Evolutionary conservation across 108 stramenopile species (phyloP).

Genomic region (Skeletonema marinoi): DNA sequence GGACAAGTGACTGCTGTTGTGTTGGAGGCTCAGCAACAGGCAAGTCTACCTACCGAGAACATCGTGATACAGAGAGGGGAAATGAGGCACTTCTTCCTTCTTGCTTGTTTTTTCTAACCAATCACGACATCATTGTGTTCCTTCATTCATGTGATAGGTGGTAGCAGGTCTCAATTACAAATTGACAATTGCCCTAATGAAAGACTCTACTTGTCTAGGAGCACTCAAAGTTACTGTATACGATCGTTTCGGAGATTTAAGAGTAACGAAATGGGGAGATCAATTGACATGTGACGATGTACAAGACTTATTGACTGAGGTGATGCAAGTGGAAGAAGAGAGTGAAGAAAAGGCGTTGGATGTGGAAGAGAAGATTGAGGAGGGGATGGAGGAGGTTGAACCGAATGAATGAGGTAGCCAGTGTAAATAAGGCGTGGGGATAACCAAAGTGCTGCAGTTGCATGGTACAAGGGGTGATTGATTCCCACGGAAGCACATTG

Average conservation of each 20-base stretch:
- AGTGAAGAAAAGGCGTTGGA: conserved; percentile 5
- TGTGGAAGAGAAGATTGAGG: conserved; percentile 4
- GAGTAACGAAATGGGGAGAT: conserved; percentile 9
- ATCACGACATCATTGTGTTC: too few species aligned
- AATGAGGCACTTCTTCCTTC: too few species aligned
- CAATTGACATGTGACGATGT: conserved; percentile 18
- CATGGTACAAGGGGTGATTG: too few species aligned
- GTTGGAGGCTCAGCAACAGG: not conserved
- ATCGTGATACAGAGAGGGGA: too few species aligned
- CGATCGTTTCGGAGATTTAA: conserved; percentile 15
- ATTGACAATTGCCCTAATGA: conserved; percentile 8
- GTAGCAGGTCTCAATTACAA: conserved; percentile 36
- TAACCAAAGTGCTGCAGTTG: not conserved
- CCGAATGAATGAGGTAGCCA: not conserved
- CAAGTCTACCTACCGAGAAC: too few species aligned
- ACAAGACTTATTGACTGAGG: conserved; percentile 2
- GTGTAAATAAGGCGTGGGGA: not conserved
- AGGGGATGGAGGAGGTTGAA: conserved; percentile 7
- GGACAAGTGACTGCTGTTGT: not conserved
- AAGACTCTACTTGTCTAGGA: conserved; percentile 10
- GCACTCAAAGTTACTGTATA: conserved; percentile 24
- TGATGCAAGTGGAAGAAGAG: not conserved
- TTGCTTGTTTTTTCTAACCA: too few species aligned
- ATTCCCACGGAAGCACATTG: too few species aligned
- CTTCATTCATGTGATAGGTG: too few species aligned